Evolutionary conservation across 257 asterid genomes (phyloP), one percentile per base, ranked within the genome.

Genomic region (Euphrasia confusa): DNA sequence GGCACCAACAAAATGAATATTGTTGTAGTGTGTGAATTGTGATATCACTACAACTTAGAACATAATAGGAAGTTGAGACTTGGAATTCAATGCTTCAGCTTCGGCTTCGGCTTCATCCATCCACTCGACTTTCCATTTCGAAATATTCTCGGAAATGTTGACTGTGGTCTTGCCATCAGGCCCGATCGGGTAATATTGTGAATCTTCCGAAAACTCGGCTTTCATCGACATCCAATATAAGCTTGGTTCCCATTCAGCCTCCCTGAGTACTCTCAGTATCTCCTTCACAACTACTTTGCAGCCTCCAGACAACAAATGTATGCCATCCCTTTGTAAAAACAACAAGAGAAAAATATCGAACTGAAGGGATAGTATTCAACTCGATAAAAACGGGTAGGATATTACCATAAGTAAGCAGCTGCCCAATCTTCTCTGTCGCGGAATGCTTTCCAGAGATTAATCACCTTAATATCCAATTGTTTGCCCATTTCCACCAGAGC

Each of bases 401-500:
- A 10, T 66, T 77, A 84, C 95, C 67, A 11, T 60, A 84, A 72
- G 62, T 82, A 84, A 65, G 83, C 59, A 42, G 69, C 47, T 61
- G 69, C 67, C 94, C 90, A 82, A 72, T 77, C 88, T 15, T 79
- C 74, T 72, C 78, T 74, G 47, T 80, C 70, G 68, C 79, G 94
- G 69, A 87, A 63, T 4, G 85, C 78, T 21, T 64, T 76, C 88
- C 90, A 87, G 1, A 87, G 80, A 73, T 87, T 75, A 60, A 87
- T 74, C 28, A 79, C 88, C 65, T 82, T 66, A 10, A 82, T 54
- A 54, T 71, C 84, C 75, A 87, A 39, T 61, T 75, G 66, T 28
- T 44, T 67, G 77, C 95, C 52, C 70, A 87, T 47, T 12, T 77
- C 72, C 5, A 82, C 68, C 68, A 88, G 79, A 3, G 90, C 95